Conservation (phyloP, 768 basidiomycete genomes). For the Coprinellus micaceus region DNA sequence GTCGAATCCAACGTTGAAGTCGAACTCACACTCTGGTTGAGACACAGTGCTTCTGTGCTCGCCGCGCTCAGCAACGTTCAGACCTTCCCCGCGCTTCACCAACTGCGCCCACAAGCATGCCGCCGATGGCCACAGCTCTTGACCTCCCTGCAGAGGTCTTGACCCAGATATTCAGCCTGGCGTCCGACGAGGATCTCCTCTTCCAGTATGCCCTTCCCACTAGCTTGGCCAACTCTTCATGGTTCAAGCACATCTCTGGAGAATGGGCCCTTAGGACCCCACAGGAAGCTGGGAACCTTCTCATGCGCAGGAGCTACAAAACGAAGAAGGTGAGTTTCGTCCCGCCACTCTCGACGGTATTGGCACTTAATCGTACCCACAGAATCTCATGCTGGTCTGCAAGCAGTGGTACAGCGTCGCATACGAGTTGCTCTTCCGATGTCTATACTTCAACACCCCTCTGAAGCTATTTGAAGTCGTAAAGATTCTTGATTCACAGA, state of each 20-base stretch:
- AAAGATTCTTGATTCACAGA: slow-evolving; percentile 45
- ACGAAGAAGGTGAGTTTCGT: slow-evolving; percentile 61
- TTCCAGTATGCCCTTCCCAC: slow-evolving; percentile 60
- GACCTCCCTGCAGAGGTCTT: slow-evolving; percentile 68
- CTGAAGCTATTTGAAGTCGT: slow-evolving; percentile 50
- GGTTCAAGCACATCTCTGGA: slow-evolving; percentile 49
- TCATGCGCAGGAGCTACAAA: slow-evolving; percentile 58
- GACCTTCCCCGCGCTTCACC: too few species aligned
- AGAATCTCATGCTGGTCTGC: slow-evolving; percentile 68
- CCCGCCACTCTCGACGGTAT: not conserved
- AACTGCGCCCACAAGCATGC: too few species aligned
- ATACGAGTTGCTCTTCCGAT: slow-evolving; percentile 64
- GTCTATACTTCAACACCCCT: slow-evolving; percentile 63
- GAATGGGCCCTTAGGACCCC: slow-evolving; percentile 61
- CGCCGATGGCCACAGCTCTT: not conserved
- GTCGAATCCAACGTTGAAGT: too few species aligned
- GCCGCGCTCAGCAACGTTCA: too few species aligned
- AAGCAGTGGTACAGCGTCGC: slow-evolving; percentile 59
- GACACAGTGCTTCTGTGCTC: too few species aligned
- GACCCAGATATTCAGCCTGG: slow-evolving; percentile 66
- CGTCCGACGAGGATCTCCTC: slow-evolving; percentile 67
- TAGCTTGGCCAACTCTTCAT: slow-evolving; percentile 58
- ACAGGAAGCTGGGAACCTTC: slow-evolving; percentile 51
- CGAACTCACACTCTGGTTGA: too few species aligned
- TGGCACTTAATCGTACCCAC: not conserved